Percentiles rank a stretch among this genome's conserved stretches.
Evolutionary conservation across 495 filamentous ascomycete species (phyloP).

Genomic region (Xylaria telfairii): DNA sequence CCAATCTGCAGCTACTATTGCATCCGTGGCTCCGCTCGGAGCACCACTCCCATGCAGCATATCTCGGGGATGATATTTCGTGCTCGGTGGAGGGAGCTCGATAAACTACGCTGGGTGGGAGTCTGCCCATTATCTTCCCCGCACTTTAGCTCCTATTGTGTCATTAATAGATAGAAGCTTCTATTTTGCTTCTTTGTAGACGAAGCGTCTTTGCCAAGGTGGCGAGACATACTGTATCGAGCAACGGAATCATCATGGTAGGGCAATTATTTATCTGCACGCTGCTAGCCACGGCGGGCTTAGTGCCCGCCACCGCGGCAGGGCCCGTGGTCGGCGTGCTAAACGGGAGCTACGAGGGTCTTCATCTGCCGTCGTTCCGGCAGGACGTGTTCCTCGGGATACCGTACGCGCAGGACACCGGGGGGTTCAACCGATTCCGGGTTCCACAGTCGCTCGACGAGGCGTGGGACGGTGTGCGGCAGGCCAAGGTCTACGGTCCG

Average conservation of each 20-base stretch:
- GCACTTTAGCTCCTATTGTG: neutral
- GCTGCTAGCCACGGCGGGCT: neutral
- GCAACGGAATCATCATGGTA: neutral
- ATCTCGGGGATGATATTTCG: neutral
- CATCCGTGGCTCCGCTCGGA: neutral
- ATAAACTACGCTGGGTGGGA: neutral
- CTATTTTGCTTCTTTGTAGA: neutral
- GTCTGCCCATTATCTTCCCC: neutral
- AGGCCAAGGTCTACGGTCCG: constrained; percentile 50
- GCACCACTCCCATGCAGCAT: neutral
- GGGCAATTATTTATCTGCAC: neutral
- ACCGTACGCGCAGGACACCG: constrained; percentile 68
- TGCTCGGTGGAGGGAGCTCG: neutral
- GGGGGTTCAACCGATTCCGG: constrained; percentile 63
- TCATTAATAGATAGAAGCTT: neutral
- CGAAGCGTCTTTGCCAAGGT: neutral
- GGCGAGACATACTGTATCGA: neutral
- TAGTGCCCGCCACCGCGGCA: neutral
- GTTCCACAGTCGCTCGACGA: constrained; percentile 60
- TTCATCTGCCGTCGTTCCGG: constrained; percentile 39
- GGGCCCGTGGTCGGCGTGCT: constrained; percentile 31
- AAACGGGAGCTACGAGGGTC: constrained; percentile 46
- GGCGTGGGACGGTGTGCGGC: constrained; percentile 50
- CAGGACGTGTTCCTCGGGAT: constrained; percentile 67
- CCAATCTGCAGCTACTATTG: neutral